Evolutionary conservation across 106 monocot genomes (phyloP), one percentile per base, ranked within the genome.

Genomic region (Posidonia australis): DNA sequence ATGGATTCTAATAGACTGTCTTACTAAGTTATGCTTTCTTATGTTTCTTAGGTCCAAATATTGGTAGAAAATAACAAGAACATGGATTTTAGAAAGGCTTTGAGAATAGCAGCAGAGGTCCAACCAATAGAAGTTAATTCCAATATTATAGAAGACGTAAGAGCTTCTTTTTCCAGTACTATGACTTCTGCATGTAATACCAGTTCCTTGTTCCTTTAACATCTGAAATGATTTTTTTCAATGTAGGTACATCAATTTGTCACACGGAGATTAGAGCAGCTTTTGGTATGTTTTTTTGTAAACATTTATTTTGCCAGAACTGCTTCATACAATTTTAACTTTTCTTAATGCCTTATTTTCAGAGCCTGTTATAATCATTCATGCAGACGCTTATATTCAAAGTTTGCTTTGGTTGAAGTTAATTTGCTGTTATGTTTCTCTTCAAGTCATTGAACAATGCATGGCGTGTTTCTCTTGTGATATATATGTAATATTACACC

Each of bases 41-140:
- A n/a, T 65, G 18, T 24, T 27, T 57, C 24, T 17, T 67, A 94
- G 94, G 94, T 94, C 21, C 90, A 94, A 66, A 83, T 94, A 69
- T 64, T 90, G 62, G 90, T 90, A 7, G 94, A 94, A 60, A 94
- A 84, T 67, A 84, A 90, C 12, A 90, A 74, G 72, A 84, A 84
- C 24, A 75, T 94, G 68, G 82, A 90, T 64, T 71, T 94, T 21
- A 67, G 48, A 59, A 76, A 77, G 67, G 89, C 90, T 56, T 75
- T 94, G 70, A 64, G 41, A 27, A 52, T 94, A 53, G 80, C 78
- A 54, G 94, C 78, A 71, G 74, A 77, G 48, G 80, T 82, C 54
- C 94, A 94, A 72, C 94, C 94, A 21, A 77, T 94, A 41, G 67
- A 76, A 69, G 64, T 87, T 51, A 76, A 76, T 65, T 41, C 46